Evolutionary conservation across 257 asterid genomes (phyloP).

Genomic region (Vinca minor): DNA sequence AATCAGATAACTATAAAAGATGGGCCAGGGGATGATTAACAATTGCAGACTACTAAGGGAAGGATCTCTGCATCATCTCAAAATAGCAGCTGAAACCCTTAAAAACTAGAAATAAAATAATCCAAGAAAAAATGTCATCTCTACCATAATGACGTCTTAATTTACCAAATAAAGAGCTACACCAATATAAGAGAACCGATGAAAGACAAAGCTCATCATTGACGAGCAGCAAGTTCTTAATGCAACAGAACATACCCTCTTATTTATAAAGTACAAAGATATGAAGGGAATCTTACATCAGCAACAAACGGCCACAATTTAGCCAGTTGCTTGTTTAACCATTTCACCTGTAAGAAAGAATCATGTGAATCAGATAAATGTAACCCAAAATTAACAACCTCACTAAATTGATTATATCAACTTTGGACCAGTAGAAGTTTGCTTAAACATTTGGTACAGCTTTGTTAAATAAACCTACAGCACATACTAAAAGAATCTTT

Average conservation of each 20-base stretch:
- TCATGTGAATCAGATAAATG: constrained; percentile 4
- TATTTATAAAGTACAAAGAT: not conserved
- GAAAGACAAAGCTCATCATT: not conserved
- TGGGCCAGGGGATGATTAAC: no score
- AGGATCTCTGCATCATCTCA: no score
- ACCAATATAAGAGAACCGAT: not conserved
- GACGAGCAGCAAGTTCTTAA: not conserved
- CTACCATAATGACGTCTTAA: no score
- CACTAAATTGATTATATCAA: no score
- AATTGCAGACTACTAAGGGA: not conserved
- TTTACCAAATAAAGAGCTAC: not conserved
- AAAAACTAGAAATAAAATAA: not conserved
- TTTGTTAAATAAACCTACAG: no score
- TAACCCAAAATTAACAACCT: not conserved
- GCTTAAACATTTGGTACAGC: no score
- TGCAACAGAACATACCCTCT: not conserved
- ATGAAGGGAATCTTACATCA: constrained; percentile 58
- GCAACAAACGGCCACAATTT: constrained; percentile 97
- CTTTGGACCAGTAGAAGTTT: no score
- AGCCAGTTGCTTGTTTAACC: constrained; percentile 86
- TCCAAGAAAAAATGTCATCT: no score
- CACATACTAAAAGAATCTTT: no score
- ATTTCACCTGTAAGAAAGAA: constrained; percentile 65
- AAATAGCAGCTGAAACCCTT: not conserved
- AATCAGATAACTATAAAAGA: not conserved